Base-by-base conservation (phyloP, 2,329 filamentous ascomycete species). In the Trichoderma lentiforme region DNA sequence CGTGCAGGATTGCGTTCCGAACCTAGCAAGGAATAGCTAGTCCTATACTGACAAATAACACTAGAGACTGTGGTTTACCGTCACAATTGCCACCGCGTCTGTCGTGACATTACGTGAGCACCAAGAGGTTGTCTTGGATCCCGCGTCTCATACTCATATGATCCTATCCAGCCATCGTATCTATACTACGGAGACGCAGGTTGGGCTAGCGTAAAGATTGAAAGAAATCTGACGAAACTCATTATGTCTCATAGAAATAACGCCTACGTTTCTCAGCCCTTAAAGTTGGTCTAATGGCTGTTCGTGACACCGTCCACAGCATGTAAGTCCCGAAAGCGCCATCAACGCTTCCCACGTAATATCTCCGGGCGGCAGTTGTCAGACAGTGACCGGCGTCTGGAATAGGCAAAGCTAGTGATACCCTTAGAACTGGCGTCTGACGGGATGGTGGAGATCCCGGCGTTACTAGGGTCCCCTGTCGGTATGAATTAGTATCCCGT, bases 331-430 rank as follows among this genome's bases (percentile, higher is more conserved):
- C 28, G 34, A 57, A n/a, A 24, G 18, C 36, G 51, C 66, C 26
- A 36, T 61, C 36, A 4, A 32, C 36, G 12, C 32, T 69, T 69
- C 56, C 57, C 47, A 70, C 67, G 67, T 70, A 70, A 70, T 62
- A 62, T 62, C 26, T 53, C 67, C 21, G 14, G 36, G 36, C 57
- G 39, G 56, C 66, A 62, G 56, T 61, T 53, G 67, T 70, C 39
- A 62, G 36, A 61, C 67, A 39, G 18, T 28, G 30, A 18, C 39
- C 57, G 57, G 67, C 39, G 28, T 70, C 67, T 30, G 3, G 32
- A 70, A 70, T 32, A 62, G 39, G 57, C 39, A 62, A 70, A 47
- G 67, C 21, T 53, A 36, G 57, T n/a, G 32, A 57, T 67, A 30
- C 64, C 51, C 57, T 62, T 30, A 21, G 34, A 53, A 51, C 26